Evolutionary conservation across 768 basidiomycete species (phyloP), one percentile per base, ranked within the genome.

Genomic region (Podaxis sp.): DNA sequence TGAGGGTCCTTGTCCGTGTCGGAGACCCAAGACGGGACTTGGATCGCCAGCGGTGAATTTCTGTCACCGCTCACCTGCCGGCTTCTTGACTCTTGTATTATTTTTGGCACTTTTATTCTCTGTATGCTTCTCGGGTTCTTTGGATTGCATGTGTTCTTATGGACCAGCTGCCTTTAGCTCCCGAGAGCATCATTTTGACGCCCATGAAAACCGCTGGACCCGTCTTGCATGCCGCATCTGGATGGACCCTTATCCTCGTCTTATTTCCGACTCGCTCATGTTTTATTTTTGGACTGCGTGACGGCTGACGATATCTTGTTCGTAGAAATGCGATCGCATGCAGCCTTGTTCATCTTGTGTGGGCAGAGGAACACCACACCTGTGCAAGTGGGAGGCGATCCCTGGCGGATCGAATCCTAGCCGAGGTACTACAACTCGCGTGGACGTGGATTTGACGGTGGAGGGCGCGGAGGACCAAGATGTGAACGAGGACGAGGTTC

Each of bases 271-370:
- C 59, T 46, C 17, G 33, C 54, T 40, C 53, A 8, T n/a, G 56
- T 57, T 46, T 24, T 51, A 36, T 36, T 59, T 56, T 61, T 53
- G 46, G 57, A 46, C 56, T 22, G 33, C 15, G 28, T 30, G 19
- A 48, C 17, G 49, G 44, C 22, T 61, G 40, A 59, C 52, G n/a
- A 9, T 22, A 38, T 61, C 17, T 55, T 44, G 54, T 64, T 61
- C 55, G 38, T 63, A 85, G 84, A 82, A 83, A 80, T 86, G 83
- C 65, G 83, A 81, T 68, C 71, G 77, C 55, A 76, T 75, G 59
- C 76, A 77, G 64, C 79, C 79, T 19, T 80, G 80, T 65, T 77
- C 76, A 17, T 68, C 78, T 9, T 80, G 77, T 65, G 71, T 75
- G 26, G 74, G 73, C 42, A 68, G 77, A 54, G 79, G 76, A 24